Base-by-base conservation (phyloP, 495 filamentous ascomycete species). In the Platismatia glauca region DNA sequence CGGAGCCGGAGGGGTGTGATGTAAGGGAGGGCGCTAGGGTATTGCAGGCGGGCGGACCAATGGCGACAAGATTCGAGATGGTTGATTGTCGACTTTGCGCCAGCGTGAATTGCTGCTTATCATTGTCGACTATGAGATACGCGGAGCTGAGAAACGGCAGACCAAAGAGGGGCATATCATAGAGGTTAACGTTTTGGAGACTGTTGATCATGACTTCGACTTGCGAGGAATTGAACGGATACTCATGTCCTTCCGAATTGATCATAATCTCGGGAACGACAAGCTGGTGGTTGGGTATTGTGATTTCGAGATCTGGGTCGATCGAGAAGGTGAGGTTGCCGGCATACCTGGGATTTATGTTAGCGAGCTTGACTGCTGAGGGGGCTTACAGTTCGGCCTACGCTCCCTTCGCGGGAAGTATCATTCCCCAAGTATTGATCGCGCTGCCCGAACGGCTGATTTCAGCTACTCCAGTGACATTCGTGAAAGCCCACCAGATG, bases 61-160 rank as follows among this genome's bases (percentile, higher is more conserved):
- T 37, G 48, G 64, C 22, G 15, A 57, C 46, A n/a, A 62, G 41
- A 18, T 66, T 39, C 29, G 46, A 33, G 6, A 18, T 46, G 24
- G 18, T 57, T 9, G 46, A 46, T 31, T 64, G 20, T 41, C 44
- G 22, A 11, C 55, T 50, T 41, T 67, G 18, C 58, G 46, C 61
- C 1, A 67, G 48, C 8, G 66, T 61, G 58, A 61, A 67, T 59
- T 60, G 15, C 18, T 41, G 18, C 12, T 37, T 1, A 13, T 67
- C 65, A 34, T 73, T 64, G 48, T 78, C 68, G 24, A 78, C 73
- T 41, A 74, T 66, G 11, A 78, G 65, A 41, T 78, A 77, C 3
- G 74, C 70, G 16, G 68, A 56, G 8, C 73, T 74, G 37, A 80
- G 67, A 60, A 80, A 80, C 13, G 71, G 69, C 20, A 70, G 68